Percentiles rank a stretch among this genome's conserved stretches.
These are phyloP conservation scores for Petunia axillaris DNA, from an alignment of 257 asterid genomes.

Conservation along the genomic window DNA sequence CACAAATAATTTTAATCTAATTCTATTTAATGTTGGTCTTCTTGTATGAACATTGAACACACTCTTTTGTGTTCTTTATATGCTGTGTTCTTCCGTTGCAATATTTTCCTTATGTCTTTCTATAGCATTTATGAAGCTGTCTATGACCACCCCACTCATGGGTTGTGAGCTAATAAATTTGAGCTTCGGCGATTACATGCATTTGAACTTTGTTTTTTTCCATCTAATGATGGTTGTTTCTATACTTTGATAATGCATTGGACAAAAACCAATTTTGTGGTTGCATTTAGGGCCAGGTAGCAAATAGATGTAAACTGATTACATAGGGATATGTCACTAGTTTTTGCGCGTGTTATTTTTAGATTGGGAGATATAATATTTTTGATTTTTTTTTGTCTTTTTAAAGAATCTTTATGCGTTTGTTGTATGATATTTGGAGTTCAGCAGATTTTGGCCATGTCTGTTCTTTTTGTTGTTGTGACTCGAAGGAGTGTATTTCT, in stretches of 20 bases:
- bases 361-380: neutral
- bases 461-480: neutral
- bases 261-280: neutral
- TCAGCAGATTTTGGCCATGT: neutral
- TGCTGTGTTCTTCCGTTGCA: neutral
- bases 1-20: too few relatives aligned
- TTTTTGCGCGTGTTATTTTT: neutral
- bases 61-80: too few relatives aligned
- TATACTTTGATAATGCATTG: neutral
- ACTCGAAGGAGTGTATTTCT: neutral
- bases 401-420: neutral
- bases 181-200: neutral
- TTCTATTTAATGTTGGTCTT: too few relatives aligned
- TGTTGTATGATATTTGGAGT: neutral
- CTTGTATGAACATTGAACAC: too few relatives aligned
- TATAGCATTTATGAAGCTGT: constrained; percentile 4
- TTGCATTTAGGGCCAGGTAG: neutral
- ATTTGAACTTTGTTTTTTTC: neutral
- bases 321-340: neutral
- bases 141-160: neutral
- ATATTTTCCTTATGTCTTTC: neutral
- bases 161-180: neutral
- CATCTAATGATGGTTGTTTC: neutral
- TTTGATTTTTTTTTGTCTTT: neutral
- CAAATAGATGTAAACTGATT: neutral